Evolutionary conservation across 805 yeast species (phyloP).

Genomic region (Myxozyma vanderwaltii): DNA sequence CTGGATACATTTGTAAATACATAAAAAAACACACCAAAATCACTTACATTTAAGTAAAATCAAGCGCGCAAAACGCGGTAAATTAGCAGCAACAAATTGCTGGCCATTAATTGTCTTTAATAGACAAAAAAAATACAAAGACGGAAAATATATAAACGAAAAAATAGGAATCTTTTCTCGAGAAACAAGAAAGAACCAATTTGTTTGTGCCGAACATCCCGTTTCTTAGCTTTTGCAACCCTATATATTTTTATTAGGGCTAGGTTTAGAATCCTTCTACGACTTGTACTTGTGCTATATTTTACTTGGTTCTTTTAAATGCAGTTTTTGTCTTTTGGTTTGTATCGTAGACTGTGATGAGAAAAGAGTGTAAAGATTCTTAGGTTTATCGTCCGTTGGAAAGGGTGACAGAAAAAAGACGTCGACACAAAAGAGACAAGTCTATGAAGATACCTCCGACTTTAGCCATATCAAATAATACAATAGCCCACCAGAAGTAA

Average conservation of each 20-base stretch:
- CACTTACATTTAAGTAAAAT: not conserved
- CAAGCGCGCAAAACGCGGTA: not conserved
- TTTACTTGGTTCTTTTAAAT: not conserved
- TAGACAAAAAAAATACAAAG: no score
- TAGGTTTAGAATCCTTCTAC: not conserved
- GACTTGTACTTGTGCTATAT: not conserved
- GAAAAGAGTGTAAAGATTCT: no score
- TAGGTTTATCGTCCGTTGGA: no score
- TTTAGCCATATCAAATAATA: no score
- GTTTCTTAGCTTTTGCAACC: not conserved
- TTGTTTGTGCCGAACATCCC: not conserved
- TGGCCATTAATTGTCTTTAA: conserved; percentile 3
- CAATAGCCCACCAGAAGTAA: not conserved
- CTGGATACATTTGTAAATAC: no score
- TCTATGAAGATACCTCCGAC: no score
- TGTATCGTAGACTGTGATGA: no score
- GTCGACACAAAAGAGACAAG: no score
- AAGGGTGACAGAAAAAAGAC: not conserved
- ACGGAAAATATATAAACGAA: no score
- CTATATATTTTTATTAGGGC: not conserved
- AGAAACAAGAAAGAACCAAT: not conserved
- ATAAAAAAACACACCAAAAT: not conserved
- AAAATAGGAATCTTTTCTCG: not conserved
- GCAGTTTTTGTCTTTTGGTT: no score
- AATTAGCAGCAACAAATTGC: not conserved